Base-by-base conservation (phyloP, 2,329 filamentous ascomycete species). In the Proliferodiscus dingleyae region DNA sequence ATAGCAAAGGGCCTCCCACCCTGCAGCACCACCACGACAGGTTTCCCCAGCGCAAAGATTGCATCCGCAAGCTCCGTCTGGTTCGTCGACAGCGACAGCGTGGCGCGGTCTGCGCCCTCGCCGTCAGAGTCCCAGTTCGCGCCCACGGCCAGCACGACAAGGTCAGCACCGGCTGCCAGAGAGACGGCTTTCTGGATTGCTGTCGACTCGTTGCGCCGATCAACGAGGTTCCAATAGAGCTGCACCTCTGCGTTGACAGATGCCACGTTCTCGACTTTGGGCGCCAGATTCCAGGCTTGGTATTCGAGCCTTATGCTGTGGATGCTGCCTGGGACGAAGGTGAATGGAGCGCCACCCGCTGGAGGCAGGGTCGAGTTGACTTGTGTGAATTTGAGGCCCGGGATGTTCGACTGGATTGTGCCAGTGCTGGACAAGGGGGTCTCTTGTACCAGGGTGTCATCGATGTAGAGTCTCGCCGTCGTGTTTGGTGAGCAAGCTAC, bases 71-170 rank as follows among this genome's bases (percentile, higher is more conserved):
- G 60, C 1, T 43, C 36, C 9, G 68, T 67, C 49, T 72, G 69
- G 36, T 63, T 64, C 2, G 61, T 54, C 2, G 64, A 55, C 1
- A 72, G 60, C 3, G 59, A 58, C 0, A 72, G 54, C 0, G 64
- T 68, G 3, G 62, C 66, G 11, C 69, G 58, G 36, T 71, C 69
- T 11, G 65, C 69, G 38, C 57, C 61, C 54, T 72, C 69, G 30
- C 68, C 69, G 43, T 72, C 69, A 43, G 65, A 68, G 49, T 70
- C 68, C 69, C 69, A 72, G n/a, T 63, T 64, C 3, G 66, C 67
- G 2, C 69, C 69, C 1, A 69, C 57, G 1, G 68, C 61, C 9
- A 72, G 60, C 10, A 72, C 47, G 3, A 71, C 58, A 2, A 69
- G 21, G 44, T 71, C 67, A 2, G 68, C 61, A 2, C 61, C 54